Evolutionary conservation across 2,329 filamentous ascomycete genomes (phyloP).

Genomic region (Ilyonectria destructans): DNA sequence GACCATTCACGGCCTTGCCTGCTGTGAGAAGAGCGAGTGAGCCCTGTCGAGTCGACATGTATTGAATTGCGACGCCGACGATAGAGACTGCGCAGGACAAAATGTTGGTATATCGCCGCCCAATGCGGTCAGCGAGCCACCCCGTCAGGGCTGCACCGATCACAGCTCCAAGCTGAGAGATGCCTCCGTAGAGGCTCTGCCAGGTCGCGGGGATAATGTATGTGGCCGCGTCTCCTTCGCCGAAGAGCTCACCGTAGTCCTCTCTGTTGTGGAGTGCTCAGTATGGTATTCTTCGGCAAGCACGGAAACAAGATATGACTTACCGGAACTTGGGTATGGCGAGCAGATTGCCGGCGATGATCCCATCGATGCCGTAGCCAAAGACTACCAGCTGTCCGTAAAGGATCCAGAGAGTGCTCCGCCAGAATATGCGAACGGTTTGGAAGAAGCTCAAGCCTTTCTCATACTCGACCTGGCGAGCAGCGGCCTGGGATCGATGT

Average conservation of each 20-base stretch:
- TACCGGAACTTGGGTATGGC: slow-evolving; percentile 30
- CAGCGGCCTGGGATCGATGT: slow-evolving; percentile 9
- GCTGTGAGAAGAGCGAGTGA: slow-evolving; percentile 20
- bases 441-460: slow-evolving; percentile 23
- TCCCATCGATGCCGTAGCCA: slow-evolving; percentile 30
- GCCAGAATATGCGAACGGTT: slow-evolving; percentile 12
- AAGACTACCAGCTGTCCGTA: slow-evolving; percentile 26
- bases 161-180: slow-evolving; percentile 22
- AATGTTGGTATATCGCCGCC: slow-evolving; percentile 24
- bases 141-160: slow-evolving; percentile 15
- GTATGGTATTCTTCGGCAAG: neutral
- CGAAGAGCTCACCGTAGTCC: slow-evolving; percentile 14
- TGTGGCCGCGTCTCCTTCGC: neutral
- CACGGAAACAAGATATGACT: neutral
- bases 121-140: slow-evolving; percentile 21
- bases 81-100: slow-evolving; percentile 24
- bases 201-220: slow-evolving; percentile 27
- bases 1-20: slow-evolving; percentile 24
- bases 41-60: slow-evolving; percentile 9
- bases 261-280: neutral
- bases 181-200: slow-evolving; percentile 19
- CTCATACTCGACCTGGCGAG: slow-evolving; percentile 17
- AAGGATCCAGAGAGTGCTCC: slow-evolving; percentile 28
- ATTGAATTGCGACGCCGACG: slow-evolving; percentile 20
- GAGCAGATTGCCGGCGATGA: slow-evolving; percentile 25